Evolutionary conservation across 257 asterid species (phyloP).

Genomic region (Primulina eburnea): DNA sequence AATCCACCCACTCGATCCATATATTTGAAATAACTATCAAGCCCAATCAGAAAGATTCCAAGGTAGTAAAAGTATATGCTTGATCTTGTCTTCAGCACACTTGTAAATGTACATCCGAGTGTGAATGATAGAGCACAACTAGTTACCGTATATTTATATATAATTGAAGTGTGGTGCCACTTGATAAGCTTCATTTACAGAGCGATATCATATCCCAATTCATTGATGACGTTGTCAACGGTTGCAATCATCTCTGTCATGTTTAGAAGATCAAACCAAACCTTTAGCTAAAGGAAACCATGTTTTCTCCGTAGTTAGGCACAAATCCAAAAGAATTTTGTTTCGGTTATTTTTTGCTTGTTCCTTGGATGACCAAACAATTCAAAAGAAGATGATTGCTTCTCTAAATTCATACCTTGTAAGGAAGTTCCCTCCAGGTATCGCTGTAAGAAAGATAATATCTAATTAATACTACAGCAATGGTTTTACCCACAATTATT

Average conservation of each 20-base stretch:
- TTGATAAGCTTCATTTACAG: constrained; percentile 28
- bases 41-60: neutral
- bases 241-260: constrained; percentile 62
- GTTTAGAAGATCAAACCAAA: constrained; percentile 26
- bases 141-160: constrained; percentile 12
- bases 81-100: neutral
- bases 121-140: constrained; percentile 7
- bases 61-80: neutral
- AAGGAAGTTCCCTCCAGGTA: constrained; percentile 69
- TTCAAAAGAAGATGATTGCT: constrained; percentile 10
- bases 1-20: neutral
- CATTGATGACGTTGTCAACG: constrained; percentile 64
- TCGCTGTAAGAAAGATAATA: constrained; percentile 46
- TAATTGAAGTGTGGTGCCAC: constrained; percentile 14
- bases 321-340: neutral
- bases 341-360: neutral
- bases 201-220: constrained; percentile 47
- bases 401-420: constrained; percentile 42
- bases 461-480: constrained; percentile 15
- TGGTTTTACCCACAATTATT: neutral
- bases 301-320: neutral
- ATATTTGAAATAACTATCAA: neutral
- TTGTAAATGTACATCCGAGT: neutral
- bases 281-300: constrained; percentile 13
- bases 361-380: neutral